Conservation (phyloP, 2,329 filamentous ascomycete genomes). For the Aspergillus floridensis region DNA sequence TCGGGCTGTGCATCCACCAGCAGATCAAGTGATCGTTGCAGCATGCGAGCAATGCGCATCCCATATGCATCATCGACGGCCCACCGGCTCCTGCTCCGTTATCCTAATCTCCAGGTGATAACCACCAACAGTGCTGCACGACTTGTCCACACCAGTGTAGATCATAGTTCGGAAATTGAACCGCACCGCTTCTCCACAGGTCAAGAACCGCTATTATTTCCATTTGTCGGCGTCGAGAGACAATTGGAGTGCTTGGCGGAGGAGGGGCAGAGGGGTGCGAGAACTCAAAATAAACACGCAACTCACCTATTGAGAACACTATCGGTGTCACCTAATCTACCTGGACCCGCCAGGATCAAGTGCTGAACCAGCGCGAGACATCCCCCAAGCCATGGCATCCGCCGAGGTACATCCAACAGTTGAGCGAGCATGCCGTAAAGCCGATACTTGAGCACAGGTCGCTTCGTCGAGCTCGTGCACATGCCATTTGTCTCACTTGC, state of each 20-base stretch:
- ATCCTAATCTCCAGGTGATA: conserved; percentile 22
- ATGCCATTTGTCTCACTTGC: conserved; percentile 33
- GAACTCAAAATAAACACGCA: conserved; percentile 16
- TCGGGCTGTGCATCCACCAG: conserved; percentile 31
- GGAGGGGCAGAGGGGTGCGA: conserved; percentile 9
- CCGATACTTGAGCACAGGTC: conserved; percentile 72
- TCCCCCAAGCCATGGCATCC: conserved; percentile 90
- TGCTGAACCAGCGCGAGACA: conserved; percentile 73
- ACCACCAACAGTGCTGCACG: conserved; percentile 15
- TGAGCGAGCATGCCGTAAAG: conserved; percentile 72
- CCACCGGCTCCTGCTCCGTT: conserved; percentile 8
- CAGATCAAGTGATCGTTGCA: conserved; percentile 60
- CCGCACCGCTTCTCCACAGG: conserved; percentile 29
- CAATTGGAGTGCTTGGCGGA: neutral
- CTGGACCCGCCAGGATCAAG: conserved; percentile 69
- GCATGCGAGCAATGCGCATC: conserved; percentile 52
- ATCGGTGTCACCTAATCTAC: conserved; percentile 70
- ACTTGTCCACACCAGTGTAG: conserved; percentile 27
- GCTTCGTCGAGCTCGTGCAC: conserved; percentile 35
- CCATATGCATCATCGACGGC: conserved; percentile 23
- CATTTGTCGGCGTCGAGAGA: conserved; percentile 1
- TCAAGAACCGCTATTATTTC: conserved; percentile 20
- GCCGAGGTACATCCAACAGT: conserved; percentile 68
- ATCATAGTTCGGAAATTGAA: conserved; percentile 34
- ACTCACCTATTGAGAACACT: conserved; percentile 89